Evolutionary conservation across 2,329 filamentous ascomycete species (phyloP).

Genomic region (Penicillium sp.): DNA sequence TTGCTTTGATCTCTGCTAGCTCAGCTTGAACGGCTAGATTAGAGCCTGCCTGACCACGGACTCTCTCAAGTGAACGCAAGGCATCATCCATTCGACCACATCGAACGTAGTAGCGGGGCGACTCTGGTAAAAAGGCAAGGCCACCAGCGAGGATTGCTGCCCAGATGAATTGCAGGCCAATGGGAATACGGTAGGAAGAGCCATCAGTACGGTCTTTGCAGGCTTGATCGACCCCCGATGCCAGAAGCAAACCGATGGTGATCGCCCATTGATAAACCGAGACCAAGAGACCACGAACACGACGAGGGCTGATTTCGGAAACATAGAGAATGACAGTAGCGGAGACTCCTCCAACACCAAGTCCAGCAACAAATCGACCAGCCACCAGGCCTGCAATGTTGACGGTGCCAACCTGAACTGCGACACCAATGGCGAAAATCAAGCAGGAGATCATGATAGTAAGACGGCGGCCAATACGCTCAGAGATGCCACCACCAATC

Average conservation of each 20-base stretch:
- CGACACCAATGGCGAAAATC: constrained; percentile 63
- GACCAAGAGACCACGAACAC: constrained; percentile 70
- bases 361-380: constrained; percentile 66
- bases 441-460: constrained; percentile 64
- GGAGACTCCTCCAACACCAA: constrained; percentile 74
- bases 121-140: constrained; percentile 73
- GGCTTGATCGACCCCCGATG: constrained; percentile 66
- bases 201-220: constrained; percentile 54
- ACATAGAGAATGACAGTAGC: constrained; percentile 79
- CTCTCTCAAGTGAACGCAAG: constrained; percentile 54
- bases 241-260: constrained; percentile 69
- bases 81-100: constrained; percentile 63
- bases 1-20: constrained; percentile 79
- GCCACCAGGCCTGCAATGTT: constrained; percentile 58
- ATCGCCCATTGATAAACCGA: constrained; percentile 78
- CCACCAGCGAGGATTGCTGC: constrained; percentile 68
- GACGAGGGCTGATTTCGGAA: constrained; percentile 68
- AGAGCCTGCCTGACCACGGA: constrained; percentile 66
- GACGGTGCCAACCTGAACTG: constrained; percentile 57
- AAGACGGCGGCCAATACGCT: constrained; percentile 58
- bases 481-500: constrained; percentile 68
- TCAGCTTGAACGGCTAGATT: constrained; percentile 72
- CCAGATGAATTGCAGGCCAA: constrained; percentile 73
- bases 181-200: constrained; percentile 68
- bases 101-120: constrained; percentile 78